phyloP scores from a whole-genome alignment of 2,329 filamentous ascomycete genomes.

The Claviceps quebecensis region DNA sequence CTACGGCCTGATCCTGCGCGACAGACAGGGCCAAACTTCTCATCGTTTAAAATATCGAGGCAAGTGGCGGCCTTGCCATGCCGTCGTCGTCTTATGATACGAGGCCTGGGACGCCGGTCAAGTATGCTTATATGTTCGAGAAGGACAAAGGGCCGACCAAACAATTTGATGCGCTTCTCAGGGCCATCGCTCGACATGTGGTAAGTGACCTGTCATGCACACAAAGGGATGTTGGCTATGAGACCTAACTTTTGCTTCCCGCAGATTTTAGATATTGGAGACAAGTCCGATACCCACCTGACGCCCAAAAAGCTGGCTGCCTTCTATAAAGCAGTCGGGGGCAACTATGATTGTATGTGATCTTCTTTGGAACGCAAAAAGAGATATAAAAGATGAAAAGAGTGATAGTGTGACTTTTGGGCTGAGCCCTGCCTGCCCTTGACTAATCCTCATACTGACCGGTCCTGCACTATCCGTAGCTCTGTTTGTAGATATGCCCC shows the following conservation, averaged over 20 bases:
- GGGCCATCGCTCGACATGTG: conserved; percentile 55
- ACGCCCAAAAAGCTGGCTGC: conserved; percentile 59
- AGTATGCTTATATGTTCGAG: conserved; percentile 56
- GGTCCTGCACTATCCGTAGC: conserved; percentile 22
- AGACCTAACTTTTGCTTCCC: conserved; percentile 8
- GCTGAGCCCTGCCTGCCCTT: background rate
- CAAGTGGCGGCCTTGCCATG: conserved; percentile 6
- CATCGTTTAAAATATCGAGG: background rate
- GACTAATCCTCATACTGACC: background rate
- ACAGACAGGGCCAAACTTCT: background rate
- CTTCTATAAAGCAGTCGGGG: conserved; percentile 63
- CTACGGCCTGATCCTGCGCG: no score
- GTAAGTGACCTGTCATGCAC: conserved; percentile 33
- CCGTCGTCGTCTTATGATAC: conserved; percentile 12
- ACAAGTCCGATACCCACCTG: conserved; percentile 36
- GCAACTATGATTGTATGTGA: conserved; percentile 53
- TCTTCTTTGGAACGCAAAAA: no score
- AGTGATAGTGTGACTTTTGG: background rate
- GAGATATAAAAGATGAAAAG: background rate
- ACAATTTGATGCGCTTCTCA: conserved; percentile 51
- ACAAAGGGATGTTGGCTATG: background rate
- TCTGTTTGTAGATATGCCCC: conserved; percentile 64
- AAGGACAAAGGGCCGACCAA: conserved; percentile 53
- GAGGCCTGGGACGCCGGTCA: conserved; percentile 14
- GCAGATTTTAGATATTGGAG: conserved; percentile 44